Percentiles rank a stretch among this genome's conserved stretches.
These are phyloP conservation scores for Arxiozyma slooffiae DNA, from an alignment of 1,139 yeast species.

Conservation along the genomic window DNA sequence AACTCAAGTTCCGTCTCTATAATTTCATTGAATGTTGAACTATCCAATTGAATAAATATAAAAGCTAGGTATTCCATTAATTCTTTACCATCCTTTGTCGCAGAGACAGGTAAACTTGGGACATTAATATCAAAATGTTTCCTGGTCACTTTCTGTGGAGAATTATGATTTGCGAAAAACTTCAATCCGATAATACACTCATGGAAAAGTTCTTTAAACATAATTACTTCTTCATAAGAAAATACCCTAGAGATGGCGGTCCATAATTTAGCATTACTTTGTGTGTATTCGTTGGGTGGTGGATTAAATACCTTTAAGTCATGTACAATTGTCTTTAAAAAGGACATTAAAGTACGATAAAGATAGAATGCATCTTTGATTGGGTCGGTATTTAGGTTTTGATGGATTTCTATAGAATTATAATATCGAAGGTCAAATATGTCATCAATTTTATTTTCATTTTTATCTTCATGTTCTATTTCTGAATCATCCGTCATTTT, in stretches of 20 bases:
- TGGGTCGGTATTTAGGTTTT: slow-evolving; percentile 46
- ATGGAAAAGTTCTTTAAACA: slow-evolving; percentile 65
- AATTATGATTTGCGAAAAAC: slow-evolving; percentile 54
- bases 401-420: slow-evolving; percentile 41
- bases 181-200: slow-evolving; percentile 78
- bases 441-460: slow-evolving; percentile 14
- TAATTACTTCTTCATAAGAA: slow-evolving; percentile 70
- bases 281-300: slow-evolving; percentile 60
- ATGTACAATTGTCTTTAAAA: slow-evolving; percentile 79
- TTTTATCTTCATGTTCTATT: slow-evolving; percentile 13
- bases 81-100: slow-evolving; percentile 89
- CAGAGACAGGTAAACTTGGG: slow-evolving; percentile 72
- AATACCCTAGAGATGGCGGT: slow-evolving; percentile 78
- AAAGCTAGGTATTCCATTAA: slow-evolving; percentile 93
- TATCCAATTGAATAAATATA: slow-evolving; percentile 86
- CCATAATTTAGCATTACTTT: slow-evolving; percentile 65
- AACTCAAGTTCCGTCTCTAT: slow-evolving; percentile 72
- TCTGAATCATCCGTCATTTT: not conserved
- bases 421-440: slow-evolving; percentile 40
- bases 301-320: slow-evolving; percentile 89
- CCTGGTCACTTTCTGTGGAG: slow-evolving; percentile 22
- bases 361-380: slow-evolving; percentile 80
- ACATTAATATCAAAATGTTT: slow-evolving; percentile 60
- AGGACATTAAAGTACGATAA: slow-evolving; percentile 82
- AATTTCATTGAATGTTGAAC: slow-evolving; percentile 91